These are phyloP conservation scores for Hypoxylon sp. DNA, from an alignment of 2,329 filamentous ascomycete species.

Conservation along the genomic window DNA sequence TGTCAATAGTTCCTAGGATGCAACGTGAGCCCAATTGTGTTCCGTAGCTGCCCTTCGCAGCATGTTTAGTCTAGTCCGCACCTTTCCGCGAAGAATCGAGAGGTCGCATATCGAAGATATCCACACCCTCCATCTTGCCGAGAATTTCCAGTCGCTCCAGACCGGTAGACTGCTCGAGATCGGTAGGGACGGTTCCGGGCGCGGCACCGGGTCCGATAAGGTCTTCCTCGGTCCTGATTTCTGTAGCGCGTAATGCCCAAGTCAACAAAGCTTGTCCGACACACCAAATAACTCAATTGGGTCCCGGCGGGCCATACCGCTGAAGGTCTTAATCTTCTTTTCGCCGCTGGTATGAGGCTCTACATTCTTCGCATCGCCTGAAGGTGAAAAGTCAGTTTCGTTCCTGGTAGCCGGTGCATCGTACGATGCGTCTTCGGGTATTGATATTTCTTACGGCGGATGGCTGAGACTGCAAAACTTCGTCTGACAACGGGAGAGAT, in stretches of 20 bases:
- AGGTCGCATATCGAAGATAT: conserved; percentile 98
- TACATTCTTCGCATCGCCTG: conserved; percentile 62
- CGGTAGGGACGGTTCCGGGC: conserved; percentile 88
- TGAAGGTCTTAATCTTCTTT: conserved; percentile 59
- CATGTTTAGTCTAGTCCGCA: conserved; percentile 55
- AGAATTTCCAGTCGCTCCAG: conserved; percentile 98
- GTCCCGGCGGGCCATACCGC: conserved; percentile 59
- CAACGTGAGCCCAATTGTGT: conserved; percentile 46
- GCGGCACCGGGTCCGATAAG: conserved; percentile 86
- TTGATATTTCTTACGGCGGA: conserved; percentile 68
- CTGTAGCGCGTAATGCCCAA: conserved; percentile 64
- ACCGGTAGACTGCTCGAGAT: conserved; percentile 96
- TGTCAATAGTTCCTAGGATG: conserved; percentile 81
- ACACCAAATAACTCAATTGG: conserved; percentile 36
- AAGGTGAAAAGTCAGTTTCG: conserved; percentile 55
- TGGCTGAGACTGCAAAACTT: conserved; percentile 71
- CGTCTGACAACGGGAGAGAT: conserved; percentile 68
- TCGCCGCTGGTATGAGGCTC: conserved; percentile 61
- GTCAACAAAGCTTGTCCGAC: conserved; percentile 42
- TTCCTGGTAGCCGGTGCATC: conserved; percentile 50
- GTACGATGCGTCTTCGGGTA: conserved; percentile 50
- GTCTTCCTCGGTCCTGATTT: conserved; percentile 86
- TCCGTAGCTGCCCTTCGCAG: not conserved
- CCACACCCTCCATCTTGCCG: conserved; percentile 98
- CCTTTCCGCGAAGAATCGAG: conserved; percentile 91